These are phyloP conservation scores for Fusarium pseudoanthophilum DNA, from an alignment of 2,329 filamentous ascomycete genomes.

Conservation along the genomic window DNA sequence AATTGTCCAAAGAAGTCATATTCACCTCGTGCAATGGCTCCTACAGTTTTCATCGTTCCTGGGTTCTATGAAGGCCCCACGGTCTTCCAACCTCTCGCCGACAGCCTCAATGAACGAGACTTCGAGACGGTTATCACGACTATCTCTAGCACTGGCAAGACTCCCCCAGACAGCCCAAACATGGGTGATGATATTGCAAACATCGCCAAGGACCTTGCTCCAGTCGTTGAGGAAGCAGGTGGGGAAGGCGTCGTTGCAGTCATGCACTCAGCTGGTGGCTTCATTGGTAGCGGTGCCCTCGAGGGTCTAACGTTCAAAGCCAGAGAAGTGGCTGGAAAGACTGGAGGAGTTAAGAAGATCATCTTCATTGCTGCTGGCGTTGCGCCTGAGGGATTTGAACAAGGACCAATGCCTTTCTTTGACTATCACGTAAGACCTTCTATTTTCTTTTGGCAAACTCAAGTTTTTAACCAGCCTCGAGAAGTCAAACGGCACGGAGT, in stretches of 20 bases:
- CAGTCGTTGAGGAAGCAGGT: background rate
- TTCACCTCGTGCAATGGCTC: background rate
- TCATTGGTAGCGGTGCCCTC: background rate
- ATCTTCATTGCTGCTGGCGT: background rate
- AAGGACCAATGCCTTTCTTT: background rate
- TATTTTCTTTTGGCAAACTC: too few species aligned
- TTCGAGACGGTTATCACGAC: background rate
- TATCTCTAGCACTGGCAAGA: background rate
- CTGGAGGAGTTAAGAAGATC: background rate
- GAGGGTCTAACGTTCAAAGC: background rate
- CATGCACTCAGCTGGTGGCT: background rate
- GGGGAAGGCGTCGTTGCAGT: background rate
- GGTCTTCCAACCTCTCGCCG: background rate
- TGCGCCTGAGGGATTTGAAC: background rate
- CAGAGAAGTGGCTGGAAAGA: background rate
- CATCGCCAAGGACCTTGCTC: background rate
- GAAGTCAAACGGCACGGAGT: background rate
- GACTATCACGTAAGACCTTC: background rate
- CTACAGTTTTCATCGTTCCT: background rate
- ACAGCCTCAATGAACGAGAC: background rate
- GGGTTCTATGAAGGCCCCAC: background rate
- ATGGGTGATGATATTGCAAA: background rate
- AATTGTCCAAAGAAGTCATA: accelerated
- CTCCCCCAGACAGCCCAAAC: background rate
- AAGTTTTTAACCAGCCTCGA: accelerated